Evolutionary conservation across 208 protist genomes (phyloP), one percentile per base, ranked within the genome.

Genomic region (Leptomonas pyrrhocoris): DNA sequence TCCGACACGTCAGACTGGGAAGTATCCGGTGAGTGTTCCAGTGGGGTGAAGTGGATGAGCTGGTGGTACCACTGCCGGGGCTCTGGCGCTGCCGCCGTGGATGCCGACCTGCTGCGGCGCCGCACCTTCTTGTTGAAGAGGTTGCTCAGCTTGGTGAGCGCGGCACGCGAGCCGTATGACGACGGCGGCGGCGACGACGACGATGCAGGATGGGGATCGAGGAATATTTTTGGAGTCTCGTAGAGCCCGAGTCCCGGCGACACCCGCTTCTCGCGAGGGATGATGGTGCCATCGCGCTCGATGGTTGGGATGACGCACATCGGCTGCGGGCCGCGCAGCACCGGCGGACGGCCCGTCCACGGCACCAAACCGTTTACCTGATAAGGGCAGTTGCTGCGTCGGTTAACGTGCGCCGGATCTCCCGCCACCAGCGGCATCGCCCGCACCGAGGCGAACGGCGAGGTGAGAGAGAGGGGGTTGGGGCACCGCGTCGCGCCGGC

Each of bases 331-430:
- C 73, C 73, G 9, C 73, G 58, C 58, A 79, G 36, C 31, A 73
- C 66, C 40, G 66, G 73, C 53, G 60, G 73, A 23, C 64, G 66
- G 6, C 73, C 65, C 19, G 73, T 73, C 73, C 66, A 79, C 66
- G 66, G 73, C 16, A 79, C 73, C 21, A 79, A 60, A 25, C 73
- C 65, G 46, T 68, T 46, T 53, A 54, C 25, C 43, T 54, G 43
- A 57, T 60, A 65, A 11, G 66, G 73, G 8, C 31, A 45, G 28
- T 79, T 68, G 45, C 43, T 64, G 38, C 38, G 46, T 23, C 19
- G 49, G 23, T 68, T 73, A 34, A 63, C 21, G 45, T 79, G 50
- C 4, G 4, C 23, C 31, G 65, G 49, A 25, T 63, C 73, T 11
- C 54, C 59, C 1, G n/a, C 21, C n/a, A 65, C 42, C 12, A n/a